phyloP scores from a whole-genome alignment of 2,329 filamentous ascomycete species.

The Sarocladium strictum region DNA sequence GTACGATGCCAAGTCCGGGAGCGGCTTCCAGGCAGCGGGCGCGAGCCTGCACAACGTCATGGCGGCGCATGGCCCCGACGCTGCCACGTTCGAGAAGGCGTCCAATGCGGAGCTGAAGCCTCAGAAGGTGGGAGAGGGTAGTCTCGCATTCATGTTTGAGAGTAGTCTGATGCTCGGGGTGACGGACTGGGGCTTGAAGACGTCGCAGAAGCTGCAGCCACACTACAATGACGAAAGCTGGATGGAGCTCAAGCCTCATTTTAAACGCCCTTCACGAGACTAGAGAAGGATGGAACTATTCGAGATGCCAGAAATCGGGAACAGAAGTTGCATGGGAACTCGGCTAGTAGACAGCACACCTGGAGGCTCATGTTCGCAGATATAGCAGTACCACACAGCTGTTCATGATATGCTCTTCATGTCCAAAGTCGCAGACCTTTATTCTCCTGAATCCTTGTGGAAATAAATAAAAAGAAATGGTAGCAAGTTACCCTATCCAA shows the following conservation, averaged over 20 bases:
- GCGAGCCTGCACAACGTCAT: constrained; percentile 64
- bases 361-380: too few relatives aligned
- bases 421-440: too few relatives aligned
- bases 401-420: too few relatives aligned
- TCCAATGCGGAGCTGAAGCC: constrained; percentile 47
- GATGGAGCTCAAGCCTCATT: constrained; percentile 56
- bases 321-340: too few relatives aligned
- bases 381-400: too few relatives aligned
- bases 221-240: constrained; percentile 75
- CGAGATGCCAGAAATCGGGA: too few relatives aligned
- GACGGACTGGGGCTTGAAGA: constrained; percentile 60
- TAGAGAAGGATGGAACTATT: too few relatives aligned
- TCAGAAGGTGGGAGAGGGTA: constrained; percentile 52
- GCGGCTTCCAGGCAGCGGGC: constrained; percentile 52
- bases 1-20: constrained; percentile 53
- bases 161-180: constrained; percentile 64
- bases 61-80: constrained; percentile 60
- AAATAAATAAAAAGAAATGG: too few relatives aligned
- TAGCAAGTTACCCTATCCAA: too few relatives aligned
- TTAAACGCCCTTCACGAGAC: constrained; percentile 2
- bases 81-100: constrained; percentile 48
- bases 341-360: too few relatives aligned
- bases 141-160: constrained; percentile 66
- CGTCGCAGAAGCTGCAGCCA: constrained; percentile 54
- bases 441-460: too few relatives aligned